Evolutionary conservation across 805 yeast genomes (phyloP), one percentile per base, ranked within the genome.

Genomic region (Schizosaccharomyces osmophilus): DNA sequence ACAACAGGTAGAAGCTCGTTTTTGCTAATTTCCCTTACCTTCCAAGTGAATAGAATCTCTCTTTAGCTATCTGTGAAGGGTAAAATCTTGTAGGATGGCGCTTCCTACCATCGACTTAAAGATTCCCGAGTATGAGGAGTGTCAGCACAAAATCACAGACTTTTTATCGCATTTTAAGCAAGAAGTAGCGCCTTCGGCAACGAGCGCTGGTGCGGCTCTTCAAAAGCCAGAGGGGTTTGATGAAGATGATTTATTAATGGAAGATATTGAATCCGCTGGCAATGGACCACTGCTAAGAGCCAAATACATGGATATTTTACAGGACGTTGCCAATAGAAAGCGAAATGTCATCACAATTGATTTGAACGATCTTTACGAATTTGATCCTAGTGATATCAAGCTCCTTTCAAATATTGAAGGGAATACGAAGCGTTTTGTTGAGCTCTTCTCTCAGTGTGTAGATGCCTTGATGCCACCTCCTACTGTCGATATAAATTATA

Each of bases 401-500:
- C 72, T 87, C 61, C 79, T 81, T 36, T 80, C 78, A 61, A 77
- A 79, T 62, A 81, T 93, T 51, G 71, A 77, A 65, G 81, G 80
- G 61, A 93, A 93, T 70, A 81, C 97, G 0, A 75, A 81, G 67
- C 86, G 86, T 67, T 90, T 83, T 68, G 72, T 81, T 29, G 97
- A 90, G 67, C 69, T 93, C 32, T 84, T 94, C 69, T 77, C 87
- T 60, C 73, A 75, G 59, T 82, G 82, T 17, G 79, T 87, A 55
- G 99, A 93, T 72, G 82, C 80, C 59, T 71, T 87, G 63, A 79
- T 90, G 80, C 98, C 98, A 0, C 78, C 77, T 64, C 90, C 97
- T n/a, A 83, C 93, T 1, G 80, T 78, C 60, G 89, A 85, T 63
- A 76, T 90, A 61, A 74, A 82, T 57, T 86, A 84, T 69, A 81